Percentiles rank a stretch among this genome's conserved stretches.
These are phyloP conservation scores for Theileria parva DNA, from an alignment of 169 alveolate genomes.

Conservation along the genomic window DNA sequence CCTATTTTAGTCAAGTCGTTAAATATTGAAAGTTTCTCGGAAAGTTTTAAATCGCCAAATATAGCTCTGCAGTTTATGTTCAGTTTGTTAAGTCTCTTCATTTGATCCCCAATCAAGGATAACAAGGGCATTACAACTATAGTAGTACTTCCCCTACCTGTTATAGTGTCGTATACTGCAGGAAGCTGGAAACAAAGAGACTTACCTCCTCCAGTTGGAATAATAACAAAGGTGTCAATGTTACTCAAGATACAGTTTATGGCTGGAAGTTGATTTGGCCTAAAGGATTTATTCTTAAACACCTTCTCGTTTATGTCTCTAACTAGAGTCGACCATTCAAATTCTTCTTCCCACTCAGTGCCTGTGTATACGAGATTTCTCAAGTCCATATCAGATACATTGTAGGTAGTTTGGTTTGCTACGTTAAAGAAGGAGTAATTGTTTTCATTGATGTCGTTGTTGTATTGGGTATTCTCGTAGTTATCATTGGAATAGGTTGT, in stretches of 20 bases:
- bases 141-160: conserved; percentile 80
- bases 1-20: conserved; percentile 24
- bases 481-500: background rate
- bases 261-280: conserved; percentile 90
- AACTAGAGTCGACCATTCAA: conserved; percentile 70
- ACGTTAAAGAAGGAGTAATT: background rate
- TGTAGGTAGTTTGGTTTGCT: background rate
- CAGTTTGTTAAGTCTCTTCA: conserved; percentile 64
- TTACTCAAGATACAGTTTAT: conserved; percentile 89
- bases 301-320: conserved; percentile 65
- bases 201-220: conserved; percentile 99
- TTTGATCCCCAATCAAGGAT: conserved; percentile 91
- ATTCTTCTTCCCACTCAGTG: conserved; percentile 46
- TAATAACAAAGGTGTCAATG: conserved; percentile 91
- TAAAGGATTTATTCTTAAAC: conserved; percentile 68
- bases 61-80: conserved; percentile 61
- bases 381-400: conserved; percentile 7
- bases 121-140: conserved; percentile 91
- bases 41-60: conserved; percentile 41
- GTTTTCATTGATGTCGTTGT: background rate
- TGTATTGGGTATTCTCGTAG: background rate
- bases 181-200: conserved; percentile 93
- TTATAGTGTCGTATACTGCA: conserved; percentile 77
- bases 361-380: conserved; percentile 12
- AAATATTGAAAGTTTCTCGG: conserved; percentile 28